Evolutionary conservation across 257 asterid species (phyloP), one percentile per base, ranked within the genome.

Genomic region (Paraleonurus japonicus): DNA sequence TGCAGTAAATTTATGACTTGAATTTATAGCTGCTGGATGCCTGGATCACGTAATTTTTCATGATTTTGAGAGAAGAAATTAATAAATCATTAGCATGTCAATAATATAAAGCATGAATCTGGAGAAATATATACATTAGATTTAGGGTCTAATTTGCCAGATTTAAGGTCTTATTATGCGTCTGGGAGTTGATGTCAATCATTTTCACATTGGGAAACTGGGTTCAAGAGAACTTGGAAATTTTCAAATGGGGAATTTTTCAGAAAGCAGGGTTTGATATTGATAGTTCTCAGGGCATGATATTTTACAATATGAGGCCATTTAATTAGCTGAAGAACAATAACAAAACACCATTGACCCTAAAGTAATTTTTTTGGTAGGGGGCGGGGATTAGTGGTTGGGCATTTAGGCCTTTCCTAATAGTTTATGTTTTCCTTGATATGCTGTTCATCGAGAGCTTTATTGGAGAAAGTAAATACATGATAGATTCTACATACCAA

Each of bases 131-230:
- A 50, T 20, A 51, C 27, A 20, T 51, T 17, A 43, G n/a, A 43
- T 43, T 45, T 45, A 12, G 4, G 19, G 51, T 45, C 51, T 45
- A 39, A 17, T 5, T 51, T 17, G 8, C 17, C 62, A 57, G 17
- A 57, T 54, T 54, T 54, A 54, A 54, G 61, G 61, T 54, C 61
- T 8, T 24, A 58, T 26, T 26, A 24, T 59, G 65, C 41, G 39
- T 23, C 33, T 22, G 15, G 12, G 37, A 27, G 64, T 24, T 58
- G 19, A 8, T 50, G 3, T 15, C 20, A 27, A 13, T 26, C 19
- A 27, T 58, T 58, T 27, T 58, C 10, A 26, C 20, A 58, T 58
- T 26, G 39, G 64, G 64, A 28, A 58, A 15, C 33, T 27, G 11
- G 64, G 39, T 27, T 20, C 3, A 5, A 59, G 41, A 27, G 43